These are phyloP conservation scores for Colletotrichum siamense DNA, from an alignment of 2,329 filamentous ascomycete species.

Conservation along the genomic window DNA sequence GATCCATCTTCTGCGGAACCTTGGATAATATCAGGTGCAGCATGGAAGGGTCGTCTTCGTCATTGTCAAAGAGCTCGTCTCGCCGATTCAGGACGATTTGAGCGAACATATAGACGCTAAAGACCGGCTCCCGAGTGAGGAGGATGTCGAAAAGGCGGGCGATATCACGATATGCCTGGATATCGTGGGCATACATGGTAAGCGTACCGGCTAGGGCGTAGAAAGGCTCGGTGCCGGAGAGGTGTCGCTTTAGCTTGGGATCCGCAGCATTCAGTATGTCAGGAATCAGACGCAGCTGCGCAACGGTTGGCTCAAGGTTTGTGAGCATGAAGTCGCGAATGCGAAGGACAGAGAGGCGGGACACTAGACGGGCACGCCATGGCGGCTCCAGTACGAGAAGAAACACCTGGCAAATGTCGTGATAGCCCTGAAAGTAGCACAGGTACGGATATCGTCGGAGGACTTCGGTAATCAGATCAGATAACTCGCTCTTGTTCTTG, in stretches of 20 bases:
- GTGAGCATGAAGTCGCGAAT: slow-evolving; percentile 99
- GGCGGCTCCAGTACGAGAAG: slow-evolving; percentile 79
- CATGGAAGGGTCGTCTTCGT: slow-evolving; percentile 86
- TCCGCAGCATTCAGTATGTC: slow-evolving; percentile 79
- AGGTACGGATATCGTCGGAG: slow-evolving; percentile 83
- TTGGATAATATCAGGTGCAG: slow-evolving; percentile 88
- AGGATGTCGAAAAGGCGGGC: slow-evolving; percentile 91
- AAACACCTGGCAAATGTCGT: slow-evolving; percentile 97
- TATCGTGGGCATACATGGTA: slow-evolving; percentile 96
- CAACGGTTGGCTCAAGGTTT: slow-evolving; percentile 78
- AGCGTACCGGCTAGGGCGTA: slow-evolving; percentile 93
- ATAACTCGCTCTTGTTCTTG: slow-evolving; percentile 77
- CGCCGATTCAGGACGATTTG: slow-evolving; percentile 83
- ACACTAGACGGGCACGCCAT: slow-evolving; percentile 65
- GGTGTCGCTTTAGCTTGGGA: slow-evolving; percentile 72
- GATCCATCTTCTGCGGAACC: slow-evolving; percentile 78
- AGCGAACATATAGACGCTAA: slow-evolving; percentile 90
- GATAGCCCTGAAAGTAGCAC: slow-evolving; percentile 97
- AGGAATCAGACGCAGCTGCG: slow-evolving; percentile 87
- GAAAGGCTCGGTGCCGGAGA: slow-evolving; percentile 83
- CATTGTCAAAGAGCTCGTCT: slow-evolving; percentile 83
- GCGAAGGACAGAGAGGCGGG: slow-evolving; percentile 84
- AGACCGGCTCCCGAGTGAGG: slow-evolving; percentile 84
- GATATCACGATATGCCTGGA: slow-evolving; percentile 88
- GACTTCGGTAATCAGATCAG: slow-evolving; percentile 78